These are phyloP conservation scores for Xylaria hypoxylon DNA, from an alignment of 2,329 filamentous ascomycete species.

Conservation along the genomic window DNA sequence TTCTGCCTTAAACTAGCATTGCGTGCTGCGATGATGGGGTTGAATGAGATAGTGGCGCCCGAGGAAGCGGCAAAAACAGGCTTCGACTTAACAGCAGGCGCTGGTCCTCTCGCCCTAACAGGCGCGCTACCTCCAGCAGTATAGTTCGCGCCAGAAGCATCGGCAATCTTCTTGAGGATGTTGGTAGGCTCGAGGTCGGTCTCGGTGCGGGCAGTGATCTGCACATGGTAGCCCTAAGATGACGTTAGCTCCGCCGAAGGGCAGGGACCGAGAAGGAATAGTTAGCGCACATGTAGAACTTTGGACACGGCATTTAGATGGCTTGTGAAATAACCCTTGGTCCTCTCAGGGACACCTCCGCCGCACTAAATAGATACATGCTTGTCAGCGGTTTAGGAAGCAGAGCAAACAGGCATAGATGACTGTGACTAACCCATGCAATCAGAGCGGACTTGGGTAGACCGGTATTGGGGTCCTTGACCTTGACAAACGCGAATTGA, in stretches of 20 bases:
- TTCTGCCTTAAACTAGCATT: conserved; percentile 65
- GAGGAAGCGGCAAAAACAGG: conserved; percentile 89
- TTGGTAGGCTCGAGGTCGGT: conserved; percentile 86
- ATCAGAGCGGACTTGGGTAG: conserved; percentile 94
- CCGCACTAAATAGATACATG: conserved; percentile 70
- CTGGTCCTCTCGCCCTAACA: conserved; percentile 62
- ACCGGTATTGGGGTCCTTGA: conserved; percentile 91
- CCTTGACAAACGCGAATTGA: conserved; percentile 96
- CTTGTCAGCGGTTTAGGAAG: conserved; percentile 21
- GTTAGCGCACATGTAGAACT: conserved; percentile 73
- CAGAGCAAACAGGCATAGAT: background rate
- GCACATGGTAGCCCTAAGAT: conserved; percentile 87
- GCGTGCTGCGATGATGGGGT: conserved; percentile 75
- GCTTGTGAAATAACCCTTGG: conserved; percentile 98
- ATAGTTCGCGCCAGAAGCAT: conserved; percentile 96
- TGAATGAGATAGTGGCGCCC: conserved; percentile 65
- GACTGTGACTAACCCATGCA: conserved; percentile 73
- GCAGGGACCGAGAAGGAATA: background rate
- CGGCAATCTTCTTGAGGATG: conserved; percentile 92
- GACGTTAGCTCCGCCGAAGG: conserved; percentile 32
- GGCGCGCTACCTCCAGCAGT: conserved; percentile 73
- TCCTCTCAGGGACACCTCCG: conserved; percentile 96
- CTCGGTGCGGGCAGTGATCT: conserved; percentile 94
- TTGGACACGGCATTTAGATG: conserved; percentile 91
- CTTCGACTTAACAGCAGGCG: conserved; percentile 85